Evolutionary conservation across 441 rosid species (phyloP), one percentile per base, ranked within the genome.

Genomic region (Erodium moschatum): DNA sequence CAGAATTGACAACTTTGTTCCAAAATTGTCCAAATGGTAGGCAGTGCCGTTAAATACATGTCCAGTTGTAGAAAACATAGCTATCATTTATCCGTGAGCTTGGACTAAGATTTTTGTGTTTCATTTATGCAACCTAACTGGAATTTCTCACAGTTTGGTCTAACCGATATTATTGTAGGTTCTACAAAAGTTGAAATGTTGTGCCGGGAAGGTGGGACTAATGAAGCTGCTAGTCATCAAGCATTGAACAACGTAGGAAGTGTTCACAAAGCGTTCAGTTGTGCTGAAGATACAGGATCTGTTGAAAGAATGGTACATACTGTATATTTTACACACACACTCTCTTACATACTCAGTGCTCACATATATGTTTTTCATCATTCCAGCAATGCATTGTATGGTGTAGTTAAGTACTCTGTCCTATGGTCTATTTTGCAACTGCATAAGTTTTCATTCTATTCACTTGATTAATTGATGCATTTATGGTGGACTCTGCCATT

Each of bases 1-100:
- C 76, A 48, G 85, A 84, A 75, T 60, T 70, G 18, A 76, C 73
- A 19, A 42, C 69, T 1, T 78, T 75, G 19, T 40, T 67, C 38
- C 78, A 76, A 62, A 78, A 78, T 54, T 84, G 76, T 66, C 71
- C 67, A 44, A 77, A 69, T 72, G 86, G 84, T 76, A 79, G 72
- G 70, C 73, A 69, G 69, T 73, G 79, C 9, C 60, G 16, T 21
- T 72, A 64, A 20, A 18, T 54, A n/a, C 68, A 42, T 69, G 72
- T 42, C 44, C 62, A 67, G 63, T 71, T 16, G 21, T 20, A 54
- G 61, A 54, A 54, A 18, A 54, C 24, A 0, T 54, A 54, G 61
- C 16, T 54, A 54, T 54, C 61, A n/a, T 52, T 52, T 52, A 52
- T 52, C 60, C 15, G 18, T 18, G 60, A 52, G 60, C 60, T 54